Evolutionary conservation across 139 green algal genomes (phyloP).

Genomic region (Chlorella sp.): DNA sequence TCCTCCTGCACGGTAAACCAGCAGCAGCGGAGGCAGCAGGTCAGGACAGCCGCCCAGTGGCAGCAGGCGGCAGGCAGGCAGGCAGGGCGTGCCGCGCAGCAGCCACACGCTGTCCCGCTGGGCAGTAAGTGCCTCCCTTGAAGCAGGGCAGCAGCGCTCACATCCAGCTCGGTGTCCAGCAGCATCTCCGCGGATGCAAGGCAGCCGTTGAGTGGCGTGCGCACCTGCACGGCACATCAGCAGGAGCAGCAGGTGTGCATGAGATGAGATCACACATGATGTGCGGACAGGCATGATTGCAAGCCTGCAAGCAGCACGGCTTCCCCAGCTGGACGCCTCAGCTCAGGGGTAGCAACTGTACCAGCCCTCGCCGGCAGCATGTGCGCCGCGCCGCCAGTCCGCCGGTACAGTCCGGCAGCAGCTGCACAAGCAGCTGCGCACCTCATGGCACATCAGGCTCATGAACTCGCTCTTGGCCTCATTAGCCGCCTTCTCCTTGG

Average conservation of each 20-base stretch:
- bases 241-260: too few species aligned
- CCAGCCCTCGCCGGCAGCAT: too few species aligned
- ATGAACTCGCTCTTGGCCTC: constrained; percentile 84
- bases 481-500: constrained; percentile 78
- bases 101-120: not conserved
- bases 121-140: too few species aligned
- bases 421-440: not conserved
- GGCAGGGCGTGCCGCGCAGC: not conserved
- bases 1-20: constrained; percentile 74
- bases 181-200: constrained; percentile 90
- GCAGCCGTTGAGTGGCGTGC: constrained; percentile 90
- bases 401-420: too few species aligned
- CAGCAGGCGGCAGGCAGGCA: not conserved
- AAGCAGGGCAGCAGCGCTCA: constrained; percentile 17
- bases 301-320: too few species aligned
- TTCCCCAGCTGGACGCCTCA: too few species aligned
- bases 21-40: too few species aligned
- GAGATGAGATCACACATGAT: too few species aligned
- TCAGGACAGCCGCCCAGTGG: too few species aligned
- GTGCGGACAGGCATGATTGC: too few species aligned
- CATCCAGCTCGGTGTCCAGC: constrained; percentile 76
- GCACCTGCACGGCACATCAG: not conserved
- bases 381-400: too few species aligned
- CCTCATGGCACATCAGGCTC: constrained; percentile 75
- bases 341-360: too few species aligned